Percentiles rank a stretch among this genome's conserved stretches.
These are phyloP conservation scores for Lepiota brunneoincarnata DNA, from an alignment of 768 basidiomycete genomes.

Conservation along the genomic window DNA sequence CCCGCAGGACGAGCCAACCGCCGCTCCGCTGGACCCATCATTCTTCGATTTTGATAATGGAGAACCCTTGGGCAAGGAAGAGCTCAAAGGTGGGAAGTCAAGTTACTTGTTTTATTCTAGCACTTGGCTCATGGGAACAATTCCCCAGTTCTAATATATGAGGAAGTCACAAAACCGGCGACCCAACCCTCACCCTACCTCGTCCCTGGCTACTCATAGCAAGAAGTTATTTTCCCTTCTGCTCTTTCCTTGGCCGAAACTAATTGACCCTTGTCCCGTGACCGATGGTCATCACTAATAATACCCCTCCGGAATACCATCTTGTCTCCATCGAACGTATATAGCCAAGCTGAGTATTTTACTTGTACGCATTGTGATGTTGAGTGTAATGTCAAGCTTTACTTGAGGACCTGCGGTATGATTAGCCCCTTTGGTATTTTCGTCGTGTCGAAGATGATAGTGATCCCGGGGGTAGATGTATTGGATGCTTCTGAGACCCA, in stretches of 20 bases:
- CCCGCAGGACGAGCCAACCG: slow-evolving; percentile 83
- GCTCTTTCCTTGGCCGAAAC: background rate
- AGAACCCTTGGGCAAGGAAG: slow-evolving; percentile 59
- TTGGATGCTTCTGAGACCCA: too few species aligned
- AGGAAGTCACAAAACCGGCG: slow-evolving; percentile 5
- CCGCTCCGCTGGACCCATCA: slow-evolving; percentile 67
- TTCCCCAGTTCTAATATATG: slow-evolving; percentile 6
- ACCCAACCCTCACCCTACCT: slow-evolving; percentile 4
- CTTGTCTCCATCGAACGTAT: background rate
- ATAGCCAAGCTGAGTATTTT: too few species aligned
- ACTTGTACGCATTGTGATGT: too few species aligned
- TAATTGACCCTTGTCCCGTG: background rate
- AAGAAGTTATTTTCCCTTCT: background rate
- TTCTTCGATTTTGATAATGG: slow-evolving; percentile 86
- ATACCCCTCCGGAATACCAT: background rate
- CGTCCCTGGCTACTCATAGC: slow-evolving; percentile 9
- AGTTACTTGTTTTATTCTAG: slow-evolving; percentile 8
- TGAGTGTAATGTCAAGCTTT: too few species aligned
- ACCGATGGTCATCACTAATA: background rate
- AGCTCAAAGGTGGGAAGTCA: slow-evolving; percentile 54
- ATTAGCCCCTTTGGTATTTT: too few species aligned
- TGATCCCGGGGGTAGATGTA: too few species aligned
- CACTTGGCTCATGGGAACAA: background rate
- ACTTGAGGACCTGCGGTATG: too few species aligned
- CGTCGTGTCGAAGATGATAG: too few species aligned